Conservation (phyloP, 345 rosid genomes). For the Isatis tinctoria region DNA sequence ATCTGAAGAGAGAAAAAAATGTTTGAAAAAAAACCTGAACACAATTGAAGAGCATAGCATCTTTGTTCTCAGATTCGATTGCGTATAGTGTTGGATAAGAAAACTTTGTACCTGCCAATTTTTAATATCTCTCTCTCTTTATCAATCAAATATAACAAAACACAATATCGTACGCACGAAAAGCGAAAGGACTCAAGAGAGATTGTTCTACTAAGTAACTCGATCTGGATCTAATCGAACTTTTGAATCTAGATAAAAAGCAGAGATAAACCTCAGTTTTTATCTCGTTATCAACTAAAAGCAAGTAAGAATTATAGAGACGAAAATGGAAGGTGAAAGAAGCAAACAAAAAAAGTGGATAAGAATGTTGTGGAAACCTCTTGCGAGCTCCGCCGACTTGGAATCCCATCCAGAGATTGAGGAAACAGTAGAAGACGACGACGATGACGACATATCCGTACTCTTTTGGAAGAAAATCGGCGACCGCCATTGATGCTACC, state of each 20-base stretch:
- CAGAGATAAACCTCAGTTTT: neutral
- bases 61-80: conserved; percentile 67
- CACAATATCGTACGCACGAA: too few species aligned
- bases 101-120: conserved; percentile 38
- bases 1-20: too few species aligned
- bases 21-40: conserved; percentile 57
- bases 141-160: neutral
- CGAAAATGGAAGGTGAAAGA: neutral
- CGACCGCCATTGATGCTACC: conserved; percentile 8
- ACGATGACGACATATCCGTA: conserved; percentile 71
- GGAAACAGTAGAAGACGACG: conserved; percentile 12
- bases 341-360: neutral
- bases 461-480: conserved; percentile 46
- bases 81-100: conserved; percentile 78
- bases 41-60: conserved; percentile 80
- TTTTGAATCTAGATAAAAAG: neutral
- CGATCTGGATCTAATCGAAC: too few species aligned
- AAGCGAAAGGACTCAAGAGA: too few species aligned
- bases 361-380: conserved; percentile 1
- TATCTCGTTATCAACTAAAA: too few species aligned
- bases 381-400: conserved; percentile 27
- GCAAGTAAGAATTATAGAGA: too few species aligned
- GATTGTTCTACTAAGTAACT: too few species aligned
- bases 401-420: conserved; percentile 24
- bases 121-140: neutral